Evolutionary conservation across 2,329 filamentous ascomycete species (phyloP), one percentile per base, ranked within the genome.

Genomic region (Scytalidium sp.): DNA sequence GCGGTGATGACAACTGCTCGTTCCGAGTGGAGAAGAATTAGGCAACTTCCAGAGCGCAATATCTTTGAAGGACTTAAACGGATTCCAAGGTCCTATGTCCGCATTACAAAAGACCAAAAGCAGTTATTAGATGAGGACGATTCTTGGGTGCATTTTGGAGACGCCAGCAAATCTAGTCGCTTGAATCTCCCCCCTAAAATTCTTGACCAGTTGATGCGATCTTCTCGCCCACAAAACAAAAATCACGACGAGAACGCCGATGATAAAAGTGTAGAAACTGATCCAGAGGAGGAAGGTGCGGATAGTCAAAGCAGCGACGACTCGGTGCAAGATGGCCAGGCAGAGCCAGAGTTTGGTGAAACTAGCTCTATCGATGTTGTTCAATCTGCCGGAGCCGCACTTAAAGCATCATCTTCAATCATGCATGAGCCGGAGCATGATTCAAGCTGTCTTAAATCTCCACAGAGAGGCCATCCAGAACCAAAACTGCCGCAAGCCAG

Each of bases 51-150:
- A 13, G 47, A 53, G 3, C 49, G 62, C 17, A 63, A 59, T 25
- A 64, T 57, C 7, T 64, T 63, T 39, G 43, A 55, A 42, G 54
- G 56, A 3, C 40, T 55, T 6, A 56, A 56, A 19, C 50, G 55
- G 17, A 72, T 80, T 47, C 63, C 65, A 23, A 66, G 65, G 17
- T 64, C 59, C 41, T 72, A 77, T 55, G 61, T 76, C 25, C 66
- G 59, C 20, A 75, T 81, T 46, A 70, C 75, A 2, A 66, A 62
- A 21, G 69, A 76, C 15, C 83, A 86, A 56, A 59, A 64, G 41
- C 56, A 66, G 8, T 65, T 85, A 4, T 64, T 86, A 1, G 69
- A 74, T 5, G 61, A 68, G 10, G 52, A 65, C 5, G 67, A 73
- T 15, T 76, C 68, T 6, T 72, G 69, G 70, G 65, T 60, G 39